Evolutionary conservation across 2,329 filamentous ascomycete genomes (phyloP), one percentile per base, ranked within the genome.

Genomic region (Metarhizium robertsii): DNA sequence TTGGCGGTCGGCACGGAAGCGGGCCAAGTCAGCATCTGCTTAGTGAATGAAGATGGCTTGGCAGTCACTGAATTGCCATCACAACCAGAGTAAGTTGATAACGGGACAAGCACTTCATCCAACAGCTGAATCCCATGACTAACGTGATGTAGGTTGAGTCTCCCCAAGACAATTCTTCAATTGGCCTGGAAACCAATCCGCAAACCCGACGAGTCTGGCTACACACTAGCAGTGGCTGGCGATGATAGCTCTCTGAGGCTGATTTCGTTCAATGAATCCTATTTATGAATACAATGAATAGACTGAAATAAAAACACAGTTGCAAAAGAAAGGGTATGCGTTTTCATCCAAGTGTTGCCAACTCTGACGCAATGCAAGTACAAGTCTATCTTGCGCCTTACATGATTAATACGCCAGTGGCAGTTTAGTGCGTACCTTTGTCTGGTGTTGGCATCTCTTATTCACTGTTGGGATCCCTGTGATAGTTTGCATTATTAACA

Each of bases 161-260:
- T 87, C 1, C 84, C 85, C 29, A 87, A 80, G 65, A 71, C 85
- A 2, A 78, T 90, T 25, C 78, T 83, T 29, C 84, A 87, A 65
- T 72, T 92, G 40, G 77, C 84, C 7, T 92, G 88, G 88, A 78
- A 83, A 59, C 87, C 86, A 5, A 59, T 62, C 1, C 49, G 52
- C 3, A 57, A 58, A n/a, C 59, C 66, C 32, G 65, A 68, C 13
- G 59, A 67, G 18, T 66, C 63, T 46, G 52, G 58, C 42, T 63
- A 64, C 43, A 73, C 79, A 60, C 64, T 83, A 30, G 80, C 79
- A 4, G 68, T 83, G 56, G 80, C 80, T 25, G 78, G 83, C 52
- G 83, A 85, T 62, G 83, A 86, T 65, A 75, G 76, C 59, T 84
- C 83, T 46, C 66, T 86, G 51, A 74, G 83, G 61, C 69, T 86